These are phyloP conservation scores for Rehmannia glutinosa DNA, from an alignment of 257 asterid species.

Conservation along the genomic window DNA sequence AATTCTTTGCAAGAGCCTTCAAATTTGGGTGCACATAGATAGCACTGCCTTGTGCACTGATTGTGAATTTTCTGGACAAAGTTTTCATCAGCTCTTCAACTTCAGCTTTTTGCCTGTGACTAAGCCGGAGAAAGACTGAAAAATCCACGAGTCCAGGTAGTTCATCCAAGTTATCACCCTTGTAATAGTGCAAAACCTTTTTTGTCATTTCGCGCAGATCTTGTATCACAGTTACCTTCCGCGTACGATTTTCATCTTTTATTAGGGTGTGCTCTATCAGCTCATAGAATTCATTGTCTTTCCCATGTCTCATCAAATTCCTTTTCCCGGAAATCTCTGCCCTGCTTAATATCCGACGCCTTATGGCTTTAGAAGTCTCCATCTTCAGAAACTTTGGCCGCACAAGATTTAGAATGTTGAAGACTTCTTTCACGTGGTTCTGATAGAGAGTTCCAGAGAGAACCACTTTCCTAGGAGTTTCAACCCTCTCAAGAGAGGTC, in stretches of 20 bases:
- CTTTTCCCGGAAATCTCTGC: conserved; percentile 48
- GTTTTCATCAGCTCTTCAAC: conserved; percentile 42
- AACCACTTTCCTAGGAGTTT: conserved; percentile 83
- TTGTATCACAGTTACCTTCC: conserved; percentile 75
- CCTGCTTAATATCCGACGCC: conserved; percentile 80
- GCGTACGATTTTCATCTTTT: conserved; percentile 61
- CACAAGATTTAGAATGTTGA: conserved; percentile 87
- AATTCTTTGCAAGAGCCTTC: conserved; percentile 57
- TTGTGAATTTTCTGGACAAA: conserved; percentile 54
- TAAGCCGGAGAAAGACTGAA: conserved; percentile 67
- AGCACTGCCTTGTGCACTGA: conserved; percentile 89
- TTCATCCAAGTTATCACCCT: conserved; percentile 92
- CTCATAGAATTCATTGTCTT: conserved; percentile 74
- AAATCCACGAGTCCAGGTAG: conserved; percentile 94
- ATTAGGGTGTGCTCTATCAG: conserved; percentile 69
- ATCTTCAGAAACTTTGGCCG: conserved; percentile 85
- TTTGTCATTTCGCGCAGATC: conserved; percentile 88
- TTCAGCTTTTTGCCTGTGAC: conserved; percentile 50
- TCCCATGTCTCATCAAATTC: conserved; percentile 43
- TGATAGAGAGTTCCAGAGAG: conserved; percentile 95
- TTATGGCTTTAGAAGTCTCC: conserved; percentile 60
- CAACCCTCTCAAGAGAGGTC: conserved; percentile 86
- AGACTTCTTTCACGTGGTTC: conserved; percentile 93
- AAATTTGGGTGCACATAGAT: conserved; percentile 75
- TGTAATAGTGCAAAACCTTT: conserved; percentile 83